These are phyloP conservation scores for Phlebiopsis gigantea DNA, from an alignment of 768 basidiomycete species.

Conservation along the genomic window DNA sequence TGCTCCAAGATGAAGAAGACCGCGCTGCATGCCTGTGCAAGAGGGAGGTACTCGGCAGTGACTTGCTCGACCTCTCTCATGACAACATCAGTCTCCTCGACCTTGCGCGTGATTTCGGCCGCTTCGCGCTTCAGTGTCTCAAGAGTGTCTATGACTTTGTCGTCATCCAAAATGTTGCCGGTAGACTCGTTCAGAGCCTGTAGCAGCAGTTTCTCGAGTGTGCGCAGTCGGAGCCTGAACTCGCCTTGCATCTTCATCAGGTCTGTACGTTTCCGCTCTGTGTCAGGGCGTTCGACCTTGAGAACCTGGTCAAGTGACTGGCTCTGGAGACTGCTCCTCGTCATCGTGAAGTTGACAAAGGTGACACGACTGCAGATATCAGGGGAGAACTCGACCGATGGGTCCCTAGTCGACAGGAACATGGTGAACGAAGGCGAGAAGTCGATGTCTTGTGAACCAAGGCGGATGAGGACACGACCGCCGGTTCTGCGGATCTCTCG, in stretches of 20 bases:
- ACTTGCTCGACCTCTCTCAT: constrained; percentile 97
- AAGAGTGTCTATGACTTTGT: constrained; percentile 95
- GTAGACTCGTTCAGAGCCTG: constrained; percentile 95
- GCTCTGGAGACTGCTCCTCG: constrained; percentile 94
- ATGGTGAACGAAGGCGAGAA: constrained; percentile 99
- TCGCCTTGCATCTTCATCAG: constrained; percentile 92
- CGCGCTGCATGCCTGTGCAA: constrained; percentile 94
- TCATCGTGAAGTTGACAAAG: constrained; percentile 98
- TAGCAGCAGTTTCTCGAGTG: constrained; percentile 86
- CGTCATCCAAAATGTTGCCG: constrained; percentile 97
- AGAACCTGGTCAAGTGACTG: constrained; percentile 97
- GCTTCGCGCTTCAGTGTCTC: constrained; percentile 96
- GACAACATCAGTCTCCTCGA: constrained; percentile 91
- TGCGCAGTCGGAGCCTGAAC: constrained; percentile 88
- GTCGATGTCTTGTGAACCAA: constrained; percentile 98
- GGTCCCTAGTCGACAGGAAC: constrained; percentile 97
- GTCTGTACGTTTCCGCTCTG: constrained; percentile 92
- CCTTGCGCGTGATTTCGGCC: constrained; percentile 91
- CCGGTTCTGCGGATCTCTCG: constrained; percentile 94
- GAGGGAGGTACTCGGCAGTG: constrained; percentile 87
- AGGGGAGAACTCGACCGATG: constrained; percentile 95
- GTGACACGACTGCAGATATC: constrained; percentile 98
- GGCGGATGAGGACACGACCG: constrained; percentile 92
- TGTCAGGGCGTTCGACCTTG: constrained; percentile 95
- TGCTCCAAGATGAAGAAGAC: constrained; percentile 98